Base-by-base conservation (phyloP, 2,329 filamentous ascomycete genomes). In the Ophiostoma sp. region DNA sequence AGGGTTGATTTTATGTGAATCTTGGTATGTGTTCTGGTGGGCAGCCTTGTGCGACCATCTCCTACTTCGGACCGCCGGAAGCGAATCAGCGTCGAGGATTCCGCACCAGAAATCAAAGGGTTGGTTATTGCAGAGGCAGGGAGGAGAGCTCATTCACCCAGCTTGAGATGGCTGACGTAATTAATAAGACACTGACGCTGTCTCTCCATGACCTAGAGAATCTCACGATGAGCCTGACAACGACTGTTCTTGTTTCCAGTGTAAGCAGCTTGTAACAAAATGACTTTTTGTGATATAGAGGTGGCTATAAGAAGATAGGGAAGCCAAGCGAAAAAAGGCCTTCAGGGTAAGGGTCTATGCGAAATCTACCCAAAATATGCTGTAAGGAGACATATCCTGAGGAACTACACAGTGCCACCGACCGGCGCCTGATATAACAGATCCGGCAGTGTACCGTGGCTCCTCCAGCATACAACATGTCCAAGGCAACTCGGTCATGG, bases 61-160 rank as follows among this genome's bases (percentile, higher is more conserved):
- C 58, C 68, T 64, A 52, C 65, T 52, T 69, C 68, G 68, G 68
- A 67, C 68, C 60, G 68, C 68, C 68, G 68, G 68, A 67, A 69
- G 68, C 49, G 49, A 55, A 55, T 27, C 49, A 55, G 18, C n/a
- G 8, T 55, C 27, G 49, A 7, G 49, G n/a, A 55, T 55, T 27
- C 7, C 27, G 49, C 45, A 58, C 16, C 38, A n/a, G 27, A 27
- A 27, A 27, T 27, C 27, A 27, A 27, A 27, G 27, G 1, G 27
- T 27, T 27, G 27, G 27, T 27, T 27, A 27, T 27, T 27, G 27
- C 27, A 27, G 27, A 27, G 27, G 27, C 27, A 1, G 27, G 27
- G 27, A 27, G 1, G 27, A 27, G 27, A 27, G 27, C n/a, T 27
- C 27, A 2, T 27, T 27, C 27, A 27, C 27, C 2, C 27, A 27